Conservation (phyloP, 768 basidiomycete genomes). For the Trametes maxima region DNA sequence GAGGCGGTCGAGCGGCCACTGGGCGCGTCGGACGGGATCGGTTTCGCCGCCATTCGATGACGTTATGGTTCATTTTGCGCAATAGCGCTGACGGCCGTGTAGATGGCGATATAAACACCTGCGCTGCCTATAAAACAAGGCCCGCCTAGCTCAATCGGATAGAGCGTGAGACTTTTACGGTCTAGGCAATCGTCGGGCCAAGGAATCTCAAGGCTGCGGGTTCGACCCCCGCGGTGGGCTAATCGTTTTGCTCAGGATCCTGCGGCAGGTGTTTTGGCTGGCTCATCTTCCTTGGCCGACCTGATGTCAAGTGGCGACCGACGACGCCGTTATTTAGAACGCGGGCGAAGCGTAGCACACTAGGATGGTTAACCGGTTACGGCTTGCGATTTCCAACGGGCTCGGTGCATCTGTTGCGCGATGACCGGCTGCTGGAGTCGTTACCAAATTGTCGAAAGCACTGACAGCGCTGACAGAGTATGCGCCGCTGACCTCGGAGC, state of each 20-base stretch:
- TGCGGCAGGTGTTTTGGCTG: neutral
- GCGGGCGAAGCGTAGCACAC: too few species aligned
- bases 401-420: too few species aligned
- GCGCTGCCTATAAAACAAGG: constrained; percentile 15
- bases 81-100: too few species aligned
- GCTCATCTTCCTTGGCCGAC: too few species aligned
- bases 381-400: too few species aligned
- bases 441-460: neutral
- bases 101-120: neutral
- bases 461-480: neutral
- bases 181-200: neutral
- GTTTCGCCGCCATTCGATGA: constrained; percentile 12
- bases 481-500: neutral
- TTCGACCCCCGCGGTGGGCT: constrained; percentile 87
- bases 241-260: constrained; percentile 24
- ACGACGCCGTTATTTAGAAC: too few species aligned
- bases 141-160: constrained; percentile 71
- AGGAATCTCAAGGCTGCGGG: constrained; percentile 79
- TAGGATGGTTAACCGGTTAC: too few species aligned
- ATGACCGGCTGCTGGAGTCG: too few species aligned
- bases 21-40: constrained; percentile 13
- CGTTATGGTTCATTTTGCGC: constrained; percentile 8
- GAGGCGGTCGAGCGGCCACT: neutral
- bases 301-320: too few species aligned
- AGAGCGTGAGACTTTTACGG: constrained; percentile 66